Percentiles rank a stretch among this genome's conserved stretches.
Evolutionary conservation across 2,329 filamentous ascomycete genomes (phyloP).

Genomic region (Cadophora sp.): DNA sequence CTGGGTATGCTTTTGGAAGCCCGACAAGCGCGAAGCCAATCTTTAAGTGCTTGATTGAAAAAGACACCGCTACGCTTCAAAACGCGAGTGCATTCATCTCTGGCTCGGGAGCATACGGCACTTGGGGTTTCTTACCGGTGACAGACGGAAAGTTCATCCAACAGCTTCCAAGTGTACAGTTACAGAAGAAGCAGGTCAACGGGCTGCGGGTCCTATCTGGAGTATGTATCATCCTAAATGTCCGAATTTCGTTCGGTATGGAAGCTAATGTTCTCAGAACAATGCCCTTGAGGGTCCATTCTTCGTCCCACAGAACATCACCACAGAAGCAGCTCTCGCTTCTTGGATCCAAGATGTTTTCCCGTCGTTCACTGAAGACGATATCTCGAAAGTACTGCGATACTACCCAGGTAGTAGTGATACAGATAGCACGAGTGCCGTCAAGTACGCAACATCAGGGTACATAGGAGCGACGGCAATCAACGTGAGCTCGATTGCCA

Average conservation of each 20-base stretch:
- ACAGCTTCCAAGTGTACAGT: conserved; percentile 42
- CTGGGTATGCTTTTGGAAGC: conserved; percentile 35
- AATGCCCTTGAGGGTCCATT: conserved; percentile 49
- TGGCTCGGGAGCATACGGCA: conserved; percentile 35
- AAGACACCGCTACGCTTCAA: conserved; percentile 42
- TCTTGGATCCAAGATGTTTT: conserved; percentile 46
- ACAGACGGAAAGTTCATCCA: conserved; percentile 47
- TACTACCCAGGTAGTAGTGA: conserved; percentile 22
- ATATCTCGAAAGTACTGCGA: conserved; percentile 25
- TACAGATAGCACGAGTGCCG: conserved; percentile 11
- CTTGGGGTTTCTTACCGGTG: conserved; percentile 47
- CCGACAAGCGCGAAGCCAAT: conserved; percentile 44
- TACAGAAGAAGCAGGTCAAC: conserved; percentile 44
- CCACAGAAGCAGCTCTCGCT: conserved; percentile 22
- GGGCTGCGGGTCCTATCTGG: conserved; percentile 36
- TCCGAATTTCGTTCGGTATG: not conserved
- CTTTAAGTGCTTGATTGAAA: conserved; percentile 42
- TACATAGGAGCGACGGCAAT: conserved; percentile 13
- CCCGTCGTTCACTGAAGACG: conserved; percentile 46
- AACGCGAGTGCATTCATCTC: conserved; percentile 38
- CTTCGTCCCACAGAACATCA: conserved; percentile 46
- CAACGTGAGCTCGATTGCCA: conserved; percentile 26
- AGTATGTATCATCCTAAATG: conserved; percentile 19
- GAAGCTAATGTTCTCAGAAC: conserved; percentile 37
- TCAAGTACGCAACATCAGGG: conserved; percentile 14